These are phyloP conservation scores for Zymoseptoria brevis DNA, from an alignment of 2,329 filamentous ascomycete species.

Conservation along the genomic window DNA sequence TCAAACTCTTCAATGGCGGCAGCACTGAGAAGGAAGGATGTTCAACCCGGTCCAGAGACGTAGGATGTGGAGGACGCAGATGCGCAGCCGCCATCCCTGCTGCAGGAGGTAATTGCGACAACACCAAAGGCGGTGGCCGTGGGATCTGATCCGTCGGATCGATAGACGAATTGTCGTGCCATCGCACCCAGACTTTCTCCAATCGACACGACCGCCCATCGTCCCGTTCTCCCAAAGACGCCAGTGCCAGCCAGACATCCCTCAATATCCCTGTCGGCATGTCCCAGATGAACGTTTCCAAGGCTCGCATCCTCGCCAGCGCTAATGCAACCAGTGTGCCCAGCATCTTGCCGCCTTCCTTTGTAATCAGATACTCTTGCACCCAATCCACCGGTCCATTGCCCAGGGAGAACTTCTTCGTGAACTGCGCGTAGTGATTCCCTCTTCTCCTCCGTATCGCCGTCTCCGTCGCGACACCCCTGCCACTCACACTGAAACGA, in stretches of 20 bases:
- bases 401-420: conserved; percentile 74
- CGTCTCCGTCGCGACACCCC: conserved; percentile 21
- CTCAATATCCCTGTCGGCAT: conserved; percentile 79
- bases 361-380: conserved; percentile 71
- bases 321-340: conserved; percentile 72
- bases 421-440: conserved; percentile 71
- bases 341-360: conserved; percentile 83
- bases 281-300: conserved; percentile 80
- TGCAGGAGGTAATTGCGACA: conserved; percentile 8
- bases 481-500: conserved; percentile 17
- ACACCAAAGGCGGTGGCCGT: conserved; percentile 28
- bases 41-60: conserved; percentile 52
- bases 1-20: conserved; percentile 64
- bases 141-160: conserved; percentile 35
- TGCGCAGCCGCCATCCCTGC: conserved; percentile 4
- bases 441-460: conserved; percentile 45
- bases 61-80: conserved; percentile 16
- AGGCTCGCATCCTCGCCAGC: conserved; percentile 70
- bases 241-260: conserved; percentile 72
- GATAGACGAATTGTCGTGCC: conserved; percentile 64
- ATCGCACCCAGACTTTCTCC: conserved; percentile 70
- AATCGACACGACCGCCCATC: conserved; percentile 57
- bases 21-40: conserved; percentile 74
- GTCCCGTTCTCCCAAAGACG: conserved; percentile 57
- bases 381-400: conserved; percentile 74